Conservation (phyloP, 2,329 filamentous ascomycete species). For the Paecilomyces fulvus region DNA sequence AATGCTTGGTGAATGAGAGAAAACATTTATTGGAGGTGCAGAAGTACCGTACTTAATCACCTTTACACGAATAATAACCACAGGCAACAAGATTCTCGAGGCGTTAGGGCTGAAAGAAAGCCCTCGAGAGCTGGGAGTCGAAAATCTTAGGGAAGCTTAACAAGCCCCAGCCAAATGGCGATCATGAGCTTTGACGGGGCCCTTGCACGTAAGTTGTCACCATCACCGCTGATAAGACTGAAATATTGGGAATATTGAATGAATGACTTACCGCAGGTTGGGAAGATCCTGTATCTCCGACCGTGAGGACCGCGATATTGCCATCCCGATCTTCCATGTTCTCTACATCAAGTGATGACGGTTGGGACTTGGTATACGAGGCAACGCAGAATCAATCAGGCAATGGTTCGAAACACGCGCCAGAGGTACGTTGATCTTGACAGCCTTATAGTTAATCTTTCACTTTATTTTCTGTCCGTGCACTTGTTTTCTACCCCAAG, state of each 20-base stretch:
- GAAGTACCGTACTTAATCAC: too few species aligned
- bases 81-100: not conserved
- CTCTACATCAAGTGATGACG: not conserved
- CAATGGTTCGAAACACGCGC: not conserved
- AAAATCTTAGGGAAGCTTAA: not conserved
- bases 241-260: not conserved
- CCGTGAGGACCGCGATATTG: not conserved
- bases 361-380: not conserved
- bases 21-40: too few species aligned
- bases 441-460: not conserved
- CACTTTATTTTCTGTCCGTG: not conserved
- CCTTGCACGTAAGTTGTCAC: not conserved
- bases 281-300: not conserved
- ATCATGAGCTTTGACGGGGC: not conserved
- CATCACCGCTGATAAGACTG: not conserved
- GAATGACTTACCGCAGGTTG: not conserved
- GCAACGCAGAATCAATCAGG: not conserved
- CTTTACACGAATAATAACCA: not conserved
- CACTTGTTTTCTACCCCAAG: not conserved
- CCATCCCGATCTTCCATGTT: not conserved
- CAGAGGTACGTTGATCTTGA: not conserved
- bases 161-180: not conserved
- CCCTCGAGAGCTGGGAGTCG: not conserved
- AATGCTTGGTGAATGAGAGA: too few species aligned
- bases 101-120: not conserved